phyloP scores from a whole-genome alignment of 371 early-diverging fungal species.

The Rhizopus microsporus region DNA sequence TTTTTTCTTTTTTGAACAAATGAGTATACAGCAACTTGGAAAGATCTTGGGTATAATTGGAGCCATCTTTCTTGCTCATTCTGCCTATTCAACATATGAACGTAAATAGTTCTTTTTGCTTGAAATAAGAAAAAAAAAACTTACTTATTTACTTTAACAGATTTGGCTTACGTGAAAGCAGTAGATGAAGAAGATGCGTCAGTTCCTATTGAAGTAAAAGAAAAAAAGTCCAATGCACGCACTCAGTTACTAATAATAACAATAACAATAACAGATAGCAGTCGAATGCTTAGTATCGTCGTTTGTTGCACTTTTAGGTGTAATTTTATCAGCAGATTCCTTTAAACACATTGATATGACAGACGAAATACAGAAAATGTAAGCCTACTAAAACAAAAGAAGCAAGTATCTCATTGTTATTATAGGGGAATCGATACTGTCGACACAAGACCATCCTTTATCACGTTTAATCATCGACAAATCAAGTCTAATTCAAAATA shows the following conservation, averaged over 20 bases:
- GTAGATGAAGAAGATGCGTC: conserved; percentile 54
- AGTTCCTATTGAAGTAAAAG: conserved; percentile 64
- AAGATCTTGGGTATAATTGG: conserved; percentile 54
- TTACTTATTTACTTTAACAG: conserved; percentile 30
- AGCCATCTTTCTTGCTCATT: conserved; percentile 59
- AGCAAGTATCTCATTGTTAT: background rate
- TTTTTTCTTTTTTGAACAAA: conserved; percentile 9
- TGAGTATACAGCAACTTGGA: conserved; percentile 41
- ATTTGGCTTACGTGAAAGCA: conserved; percentile 69
- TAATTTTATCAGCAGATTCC: conserved; percentile 53
- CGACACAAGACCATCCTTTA: conserved; percentile 67
- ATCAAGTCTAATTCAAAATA: conserved; percentile 3
- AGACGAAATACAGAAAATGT: conserved; percentile 66
- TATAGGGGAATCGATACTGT: conserved; percentile 65
- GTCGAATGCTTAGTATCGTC: conserved; percentile 45
- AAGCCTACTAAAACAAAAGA: conserved; percentile 18
- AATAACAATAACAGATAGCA: conserved; percentile 27
- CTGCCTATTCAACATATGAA: conserved; percentile 72
- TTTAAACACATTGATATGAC: conserved; percentile 66
- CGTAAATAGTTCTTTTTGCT: conserved; percentile 39
- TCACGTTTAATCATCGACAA: conserved; percentile 62
- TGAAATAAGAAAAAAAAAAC: background rate
- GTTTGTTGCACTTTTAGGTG: conserved; percentile 39
- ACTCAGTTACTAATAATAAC: background rate
- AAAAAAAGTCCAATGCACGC: background rate